Percentiles rank a stretch among this genome's conserved stretches.
phyloP scores from a whole-genome alignment of 192 early-diverging fungal genomes.

The Dissophora globulifera region DNA sequence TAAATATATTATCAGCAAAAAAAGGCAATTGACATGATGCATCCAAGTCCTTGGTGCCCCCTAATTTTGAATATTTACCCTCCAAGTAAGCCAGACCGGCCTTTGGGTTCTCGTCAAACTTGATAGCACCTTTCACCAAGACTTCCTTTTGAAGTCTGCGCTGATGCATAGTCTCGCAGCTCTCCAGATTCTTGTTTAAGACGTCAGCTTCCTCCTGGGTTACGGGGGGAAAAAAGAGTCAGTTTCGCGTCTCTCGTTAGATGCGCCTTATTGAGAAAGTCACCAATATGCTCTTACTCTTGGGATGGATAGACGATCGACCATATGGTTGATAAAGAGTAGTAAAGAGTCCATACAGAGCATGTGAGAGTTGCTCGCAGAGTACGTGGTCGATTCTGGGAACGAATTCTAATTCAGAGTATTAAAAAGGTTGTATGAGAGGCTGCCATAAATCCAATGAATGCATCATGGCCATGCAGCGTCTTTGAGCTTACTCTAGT shows the following conservation, averaged over 20 bases:
- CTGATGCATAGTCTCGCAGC: conserved; percentile 43
- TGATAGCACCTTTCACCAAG: conserved; percentile 77
- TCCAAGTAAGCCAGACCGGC: conserved; percentile 87
- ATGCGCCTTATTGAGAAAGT: too few species aligned
- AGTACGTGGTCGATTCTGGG: conserved; percentile 77
- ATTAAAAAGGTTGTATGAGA: not conserved
- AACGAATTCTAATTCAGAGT: conserved; percentile 68
- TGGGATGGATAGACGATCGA: conserved; percentile 62
- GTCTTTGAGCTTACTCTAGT: conserved; percentile 64
- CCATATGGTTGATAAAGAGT: conserved; percentile 75
- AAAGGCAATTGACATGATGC: too few species aligned
- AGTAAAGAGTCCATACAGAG: conserved; percentile 80
- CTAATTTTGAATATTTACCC: too few species aligned
- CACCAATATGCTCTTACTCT: too few species aligned
- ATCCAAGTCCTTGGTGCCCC: too few species aligned
- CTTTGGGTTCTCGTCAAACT: conserved; percentile 91
- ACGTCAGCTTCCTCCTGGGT: conserved; percentile 37
- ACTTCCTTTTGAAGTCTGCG: conserved; percentile 81
- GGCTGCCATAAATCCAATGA: too few species aligned
- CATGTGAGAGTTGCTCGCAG: conserved; percentile 68
- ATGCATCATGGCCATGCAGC: not conserved
- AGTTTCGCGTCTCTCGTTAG: too few species aligned
- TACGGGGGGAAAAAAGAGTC: too few species aligned
- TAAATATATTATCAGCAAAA: conserved; percentile 21
- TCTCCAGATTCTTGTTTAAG: conserved; percentile 26